A percentile compares a stretch with the other conserved stretches of the same genome.
These are phyloP conservation scores for Alopecurus myosuroides DNA, from an alignment of 176 grass and related monocot genomes.

Conservation along the genomic window DNA sequence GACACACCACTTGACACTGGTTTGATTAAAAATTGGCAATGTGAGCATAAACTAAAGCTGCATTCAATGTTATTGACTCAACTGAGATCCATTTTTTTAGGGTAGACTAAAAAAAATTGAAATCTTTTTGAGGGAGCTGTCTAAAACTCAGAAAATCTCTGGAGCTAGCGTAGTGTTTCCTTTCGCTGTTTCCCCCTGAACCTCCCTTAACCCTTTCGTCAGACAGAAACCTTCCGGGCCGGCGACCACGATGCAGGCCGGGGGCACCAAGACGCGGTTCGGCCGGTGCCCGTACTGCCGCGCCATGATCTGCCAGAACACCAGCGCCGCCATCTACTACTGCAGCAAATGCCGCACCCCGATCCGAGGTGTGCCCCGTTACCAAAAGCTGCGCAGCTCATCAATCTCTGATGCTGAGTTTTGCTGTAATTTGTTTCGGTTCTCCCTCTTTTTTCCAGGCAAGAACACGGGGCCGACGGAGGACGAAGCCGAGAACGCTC, in stretches of 20 bases:
- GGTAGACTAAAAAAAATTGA: not conserved
- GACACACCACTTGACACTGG: not conserved
- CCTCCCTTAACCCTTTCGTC: not conserved
- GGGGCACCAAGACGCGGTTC: conserved; percentile 10
- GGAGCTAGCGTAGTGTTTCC: not conserved
- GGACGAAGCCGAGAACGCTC: not conserved
- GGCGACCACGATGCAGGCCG: not conserved
- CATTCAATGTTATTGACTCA: not conserved
- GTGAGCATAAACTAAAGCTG: not conserved
- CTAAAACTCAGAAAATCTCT: not conserved
- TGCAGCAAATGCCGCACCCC: conserved; percentile 46
- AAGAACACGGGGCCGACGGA: conserved; percentile 23
- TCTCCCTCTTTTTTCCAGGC: not conserved
- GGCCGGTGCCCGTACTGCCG: conserved; percentile 45
- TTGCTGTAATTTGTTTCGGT: not conserved
- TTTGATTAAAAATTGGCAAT: not conserved
- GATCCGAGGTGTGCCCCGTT: conserved; percentile 21
- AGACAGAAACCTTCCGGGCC: not conserved
- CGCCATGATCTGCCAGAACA: conserved; percentile 33
- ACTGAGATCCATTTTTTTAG: not conserved
- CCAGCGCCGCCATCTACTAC: conserved; percentile 15
- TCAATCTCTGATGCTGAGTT: not conserved
- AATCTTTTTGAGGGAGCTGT: not conserved
- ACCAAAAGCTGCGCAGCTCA: not conserved
- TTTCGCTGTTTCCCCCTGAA: not conserved